These are phyloP conservation scores for Eleusine coracana DNA, from an alignment of 176 grass and related monocot species.

Conservation along the genomic window DNA sequence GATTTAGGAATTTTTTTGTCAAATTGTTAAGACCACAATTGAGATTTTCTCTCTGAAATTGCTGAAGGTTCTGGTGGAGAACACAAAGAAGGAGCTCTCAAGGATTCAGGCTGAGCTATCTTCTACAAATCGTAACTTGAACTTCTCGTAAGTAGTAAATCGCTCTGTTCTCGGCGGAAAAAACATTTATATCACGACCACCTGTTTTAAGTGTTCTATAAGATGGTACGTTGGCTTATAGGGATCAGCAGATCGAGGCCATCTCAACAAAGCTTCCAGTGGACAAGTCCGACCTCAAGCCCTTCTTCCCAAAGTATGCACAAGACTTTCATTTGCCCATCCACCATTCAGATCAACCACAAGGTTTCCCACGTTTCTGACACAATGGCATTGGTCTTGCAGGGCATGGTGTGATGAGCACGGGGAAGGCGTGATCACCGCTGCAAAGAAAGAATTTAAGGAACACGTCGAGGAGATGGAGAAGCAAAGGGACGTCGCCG, in stretches of 20 bases:
- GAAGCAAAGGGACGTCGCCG: conserved; percentile 33
- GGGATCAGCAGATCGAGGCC: conserved; percentile 70
- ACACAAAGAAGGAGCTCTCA: conserved; percentile 88
- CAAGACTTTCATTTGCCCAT: neutral
- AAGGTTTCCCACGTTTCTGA: neutral
- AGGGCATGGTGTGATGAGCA: conserved; percentile 86
- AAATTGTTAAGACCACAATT: neutral
- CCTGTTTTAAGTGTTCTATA: conserved; percentile 4
- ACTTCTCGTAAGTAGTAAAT: conserved; percentile 65
- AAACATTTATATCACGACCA: neutral
- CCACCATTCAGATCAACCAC: neutral
- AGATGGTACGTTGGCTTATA: conserved; percentile 20
- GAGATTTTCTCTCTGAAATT: conserved; percentile 11
- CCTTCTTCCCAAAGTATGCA: conserved; percentile 79
- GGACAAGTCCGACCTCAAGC: conserved; percentile 81
- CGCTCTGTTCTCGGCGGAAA: neutral
- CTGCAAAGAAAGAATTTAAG: conserved; percentile 72
- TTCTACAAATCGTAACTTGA: conserved; percentile 60
- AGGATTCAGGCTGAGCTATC: conserved; percentile 80
- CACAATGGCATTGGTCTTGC: neutral
- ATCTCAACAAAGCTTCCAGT: conserved; percentile 84
- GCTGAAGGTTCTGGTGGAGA: conserved; percentile 75
- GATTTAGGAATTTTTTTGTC: neutral
- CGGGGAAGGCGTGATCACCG: conserved; percentile 65
- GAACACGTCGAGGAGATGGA: conserved; percentile 74